Evolutionary conservation across 2,329 filamentous ascomycete species (phyloP), one percentile per base, ranked within the genome.

Genomic region (Aureobasidium uvarum): DNA sequence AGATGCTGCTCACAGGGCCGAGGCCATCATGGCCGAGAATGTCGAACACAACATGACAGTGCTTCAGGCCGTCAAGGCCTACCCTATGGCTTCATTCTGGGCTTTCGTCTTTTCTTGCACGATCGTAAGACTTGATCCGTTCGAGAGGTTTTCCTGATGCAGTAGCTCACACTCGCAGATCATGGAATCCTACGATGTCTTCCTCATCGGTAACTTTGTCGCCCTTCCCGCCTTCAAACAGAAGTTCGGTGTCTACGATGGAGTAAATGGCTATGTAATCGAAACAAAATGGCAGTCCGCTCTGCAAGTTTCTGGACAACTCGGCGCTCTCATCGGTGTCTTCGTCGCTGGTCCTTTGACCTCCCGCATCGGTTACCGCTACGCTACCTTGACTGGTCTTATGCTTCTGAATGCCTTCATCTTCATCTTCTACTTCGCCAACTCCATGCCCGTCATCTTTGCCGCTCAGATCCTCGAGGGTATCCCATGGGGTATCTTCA

Each of bases 401-500:
- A 83, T 87, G 74, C 62, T 81, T 43, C 73, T 87, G 73, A 87
- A 87, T 73, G 81, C 72, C 67, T 84, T 84, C 70, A 86, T 86
- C 75, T 84, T 87, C 71, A 72, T 85, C 68, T 85, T 84, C 70
- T 87, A 84, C 76, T 87, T 85, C 69, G 82, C 77, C 62, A 68
- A 81, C 41, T 80, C 79, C 3, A 76, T 82, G 31, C 68, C 75
- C 1, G 72, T 83, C 62, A 74, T 82, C 59, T 81, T 86, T 70
- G 79, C 79, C 5, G 77, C 81, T 43, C 85, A 88, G 77, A 75
- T 85, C 64, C 79, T 88, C 54, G 84, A 86, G 73, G 86, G 86
- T 67, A 71, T 88, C 5, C 86, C 86, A 2, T 88, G 86, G 86
- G 86, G 86, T 31, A 82, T 88, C 71, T 88, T 88, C 74, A 86